A percentile compares a stretch with the other conserved stretches of the same genome.
Evolutionary conservation across 768 basidiomycete genomes (phyloP).

Genomic region (Suillus lakei): DNA sequence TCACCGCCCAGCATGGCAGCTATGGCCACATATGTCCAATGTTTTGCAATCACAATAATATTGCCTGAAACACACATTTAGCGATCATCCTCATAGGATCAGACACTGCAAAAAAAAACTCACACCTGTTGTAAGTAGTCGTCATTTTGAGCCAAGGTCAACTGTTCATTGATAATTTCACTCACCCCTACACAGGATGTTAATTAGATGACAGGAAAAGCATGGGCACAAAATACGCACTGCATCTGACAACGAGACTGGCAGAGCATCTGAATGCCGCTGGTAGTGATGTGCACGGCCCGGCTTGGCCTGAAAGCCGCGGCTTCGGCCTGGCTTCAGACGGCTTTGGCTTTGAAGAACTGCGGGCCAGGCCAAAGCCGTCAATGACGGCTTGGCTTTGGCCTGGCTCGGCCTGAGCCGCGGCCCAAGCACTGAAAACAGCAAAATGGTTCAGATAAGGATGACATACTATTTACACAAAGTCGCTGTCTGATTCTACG

Average conservation of each 20-base stretch:
- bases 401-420: too few species aligned
- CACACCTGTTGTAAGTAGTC: neutral
- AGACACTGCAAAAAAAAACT: neutral
- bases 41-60: neutral
- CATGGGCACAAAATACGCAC: neutral
- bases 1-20: neutral
- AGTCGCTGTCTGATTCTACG: too few species aligned
- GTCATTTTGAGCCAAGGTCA: neutral
- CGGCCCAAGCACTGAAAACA: too few species aligned
- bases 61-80: constrained; percentile 36
- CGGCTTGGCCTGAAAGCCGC: too few species aligned
- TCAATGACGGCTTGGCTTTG: too few species aligned
- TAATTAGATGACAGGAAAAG: neutral
- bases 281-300: too few species aligned
- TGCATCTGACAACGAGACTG: neutral
- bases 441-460: too few species aligned
- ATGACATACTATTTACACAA: too few species aligned
- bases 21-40: neutral
- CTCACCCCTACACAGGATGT: neutral
- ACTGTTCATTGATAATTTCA: neutral
- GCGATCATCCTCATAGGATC: neutral
- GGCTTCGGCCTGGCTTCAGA: too few species aligned
- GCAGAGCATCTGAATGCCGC: neutral
- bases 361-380: too few species aligned
- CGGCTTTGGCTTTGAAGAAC: too few species aligned